These are phyloP conservation scores for Hypoxylon lenormandii DNA, from an alignment of 495 filamentous ascomycete species.

Conservation along the genomic window DNA sequence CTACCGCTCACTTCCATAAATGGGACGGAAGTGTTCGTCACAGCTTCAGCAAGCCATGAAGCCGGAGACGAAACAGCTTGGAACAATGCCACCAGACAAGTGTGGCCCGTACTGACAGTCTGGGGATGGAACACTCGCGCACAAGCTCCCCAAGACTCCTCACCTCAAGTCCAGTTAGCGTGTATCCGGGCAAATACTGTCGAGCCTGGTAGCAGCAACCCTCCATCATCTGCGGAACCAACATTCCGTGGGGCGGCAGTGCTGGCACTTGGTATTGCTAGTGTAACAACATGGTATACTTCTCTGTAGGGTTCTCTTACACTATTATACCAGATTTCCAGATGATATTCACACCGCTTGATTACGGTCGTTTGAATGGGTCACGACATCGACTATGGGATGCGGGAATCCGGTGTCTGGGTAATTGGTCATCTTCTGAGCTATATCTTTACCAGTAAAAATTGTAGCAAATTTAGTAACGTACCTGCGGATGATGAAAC, in stretches of 20 bases:
- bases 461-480: too few species aligned
- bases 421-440: too few species aligned
- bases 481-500: too few species aligned
- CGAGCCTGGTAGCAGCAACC: slow-evolving; percentile 12
- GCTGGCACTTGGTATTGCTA: neutral
- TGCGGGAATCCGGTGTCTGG: too few species aligned
- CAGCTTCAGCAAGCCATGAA: slow-evolving; percentile 40
- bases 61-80: slow-evolving; percentile 33
- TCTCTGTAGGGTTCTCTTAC: neutral
- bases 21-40: slow-evolving; percentile 44
- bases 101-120: slow-evolving; percentile 42
- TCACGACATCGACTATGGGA: too few species aligned
- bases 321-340: too few species aligned
- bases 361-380: too few species aligned
- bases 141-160: slow-evolving; percentile 27
- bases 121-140: slow-evolving; percentile 49
- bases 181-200: slow-evolving; percentile 37
- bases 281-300: neutral
- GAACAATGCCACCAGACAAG: slow-evolving; percentile 25
- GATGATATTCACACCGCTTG: too few species aligned
- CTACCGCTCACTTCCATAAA: slow-evolving; percentile 39
- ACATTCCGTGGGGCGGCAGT: neutral
- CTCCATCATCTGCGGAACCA: slow-evolving; percentile 20
- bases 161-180: slow-evolving; percentile 38
- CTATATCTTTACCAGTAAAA: too few species aligned